Base-by-base conservation (phyloP, 208 protist genomes). In the Trypanosoma caninum region DNA sequence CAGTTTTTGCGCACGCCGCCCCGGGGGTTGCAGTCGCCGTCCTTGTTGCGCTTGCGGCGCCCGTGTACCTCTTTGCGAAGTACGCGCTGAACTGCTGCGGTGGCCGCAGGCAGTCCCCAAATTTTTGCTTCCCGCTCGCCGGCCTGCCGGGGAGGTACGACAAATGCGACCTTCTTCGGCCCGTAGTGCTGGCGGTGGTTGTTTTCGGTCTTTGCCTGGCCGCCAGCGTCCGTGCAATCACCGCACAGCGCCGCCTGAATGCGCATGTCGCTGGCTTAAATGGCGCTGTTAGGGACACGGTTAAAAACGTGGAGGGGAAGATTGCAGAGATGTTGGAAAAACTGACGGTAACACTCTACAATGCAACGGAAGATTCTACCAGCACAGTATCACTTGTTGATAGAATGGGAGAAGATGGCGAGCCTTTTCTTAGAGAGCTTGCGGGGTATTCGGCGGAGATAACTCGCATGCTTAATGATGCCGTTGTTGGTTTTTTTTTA, bases 71-170 rank as follows among this genome's bases (percentile, higher is more conserved):
- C 61, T 35, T 71, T 8, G 11, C 54, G 25, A 76, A 76, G 18
- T 83, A 83, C 38, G 22, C 69, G 27, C 80, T 56, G 35, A 59
- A 80, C 46, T 78, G 80, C 45, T 87, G 80, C 58, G 72, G 80
- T n/a, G 76, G 76, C 0, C 57, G 69, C 7, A 42, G 55, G 8
- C 75, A 76, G 48, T 50, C 31, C 16, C 68, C 72, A 23, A 80
- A 80, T 28, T 75, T 76, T 44, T 86, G 80, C 55, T 79, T 46
- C 33, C 71, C 80, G 9, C 47, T 65, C 33, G 59, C 40, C 13
- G 31, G 22, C 40, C 27, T 65, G 3, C 28, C 67, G 14, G 70
- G 73, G 44, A 72, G 65, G 50, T 87, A 87, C 65, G 70, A 41
- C 62, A 72, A 58, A 22, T 31, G 22, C 9, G 76, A 83, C 64